A percentile compares a stretch with the other conserved stretches of the same genome.
Conservation (phyloP, 306 rosid species). For the Trifolium fragiferum region DNA sequence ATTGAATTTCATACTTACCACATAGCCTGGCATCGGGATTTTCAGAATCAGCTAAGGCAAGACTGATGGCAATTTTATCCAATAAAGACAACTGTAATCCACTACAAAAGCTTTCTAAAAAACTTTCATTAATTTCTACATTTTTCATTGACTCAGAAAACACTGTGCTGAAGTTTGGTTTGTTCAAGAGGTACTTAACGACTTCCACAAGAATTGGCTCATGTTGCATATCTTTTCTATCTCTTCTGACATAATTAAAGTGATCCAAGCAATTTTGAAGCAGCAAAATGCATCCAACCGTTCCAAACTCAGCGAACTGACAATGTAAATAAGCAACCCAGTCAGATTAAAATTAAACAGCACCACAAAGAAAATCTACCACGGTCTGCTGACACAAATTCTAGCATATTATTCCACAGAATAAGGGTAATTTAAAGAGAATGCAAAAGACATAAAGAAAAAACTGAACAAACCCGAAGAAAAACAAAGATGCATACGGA, state of each 20-base stretch:
- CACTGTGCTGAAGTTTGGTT: conserved; percentile 82
- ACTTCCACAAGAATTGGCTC: conserved; percentile 63
- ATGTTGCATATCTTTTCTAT: conserved; percentile 54
- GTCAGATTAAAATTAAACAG: conserved; percentile 13
- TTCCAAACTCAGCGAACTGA: conserved; percentile 81
- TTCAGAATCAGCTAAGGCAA: conserved; percentile 90
- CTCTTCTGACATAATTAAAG: conserved; percentile 54
- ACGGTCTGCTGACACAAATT: too few relatives aligned
- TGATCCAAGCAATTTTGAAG: conserved; percentile 85
- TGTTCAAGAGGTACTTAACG: conserved; percentile 69
- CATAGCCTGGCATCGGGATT: conserved; percentile 68
- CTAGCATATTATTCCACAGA: not conserved
- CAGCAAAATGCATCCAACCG: conserved; percentile 81
- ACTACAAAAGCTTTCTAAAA: conserved; percentile 62
- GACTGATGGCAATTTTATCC: conserved; percentile 82
- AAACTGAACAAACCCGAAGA: not conserved
- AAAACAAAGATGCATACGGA: conserved; percentile 28
- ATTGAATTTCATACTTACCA: conserved; percentile 57
- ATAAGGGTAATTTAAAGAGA: too few relatives aligned
- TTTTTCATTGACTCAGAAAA: conserved; percentile 75
- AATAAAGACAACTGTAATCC: conserved; percentile 65
- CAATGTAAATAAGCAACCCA: conserved; percentile 38
- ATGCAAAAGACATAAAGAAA: too few relatives aligned
- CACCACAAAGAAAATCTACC: too few relatives aligned
- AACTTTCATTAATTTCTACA: conserved; percentile 69